Base-by-base conservation (phyloP, 176 grass and related monocot genomes). In the Elymus sibiricus region DNA sequence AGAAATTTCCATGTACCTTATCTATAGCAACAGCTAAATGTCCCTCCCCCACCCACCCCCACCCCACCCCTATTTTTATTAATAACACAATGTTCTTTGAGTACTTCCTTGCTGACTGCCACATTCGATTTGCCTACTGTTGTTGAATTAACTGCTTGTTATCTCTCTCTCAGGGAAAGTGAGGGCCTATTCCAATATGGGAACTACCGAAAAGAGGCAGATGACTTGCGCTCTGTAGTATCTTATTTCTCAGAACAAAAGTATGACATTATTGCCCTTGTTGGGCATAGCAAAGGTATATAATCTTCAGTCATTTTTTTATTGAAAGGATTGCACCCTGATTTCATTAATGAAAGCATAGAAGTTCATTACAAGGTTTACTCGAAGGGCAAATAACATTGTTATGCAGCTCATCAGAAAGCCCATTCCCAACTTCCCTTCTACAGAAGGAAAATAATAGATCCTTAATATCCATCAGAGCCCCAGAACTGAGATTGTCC, bases 201-300 rank as follows among this genome's bases (percentile, higher is more conserved):
- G 63, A 93, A 92, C 77, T 95, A 98, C 59, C 26, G 76, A 43
- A 94, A 92, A 92, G 96, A 98, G 85, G 93, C 88, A 65, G 79
- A 85, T 87, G 93, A 98, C 58, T 84, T 98, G 42, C 68, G 27
- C 28, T 84, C 88, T 82, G 78, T 94, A 70, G 89, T 92, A 62
- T 91, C 89, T 49, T 85, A 94, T 83, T 91, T 95, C 59, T 91
- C 69, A 19, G 81, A 92, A 78, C 89, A 88, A 21, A 92, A 95
- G 22, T 86, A 94, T 39, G 85, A 89, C 82, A 89, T 94, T 86
- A 82, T 81, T 80, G 89, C 93, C 72, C 89, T 98, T 91, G 51
- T 95, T 80, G 96, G 96, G 31, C 96, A 98, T 70, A 95, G 96
- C 82, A 98, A 98, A 94, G 93, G 95, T 95, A 77, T 25, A 21